These are phyloP conservation scores for Exsudoporus floridanus DNA, from an alignment of 1,284 basidiomycete genomes.

Conservation along the genomic window DNA sequence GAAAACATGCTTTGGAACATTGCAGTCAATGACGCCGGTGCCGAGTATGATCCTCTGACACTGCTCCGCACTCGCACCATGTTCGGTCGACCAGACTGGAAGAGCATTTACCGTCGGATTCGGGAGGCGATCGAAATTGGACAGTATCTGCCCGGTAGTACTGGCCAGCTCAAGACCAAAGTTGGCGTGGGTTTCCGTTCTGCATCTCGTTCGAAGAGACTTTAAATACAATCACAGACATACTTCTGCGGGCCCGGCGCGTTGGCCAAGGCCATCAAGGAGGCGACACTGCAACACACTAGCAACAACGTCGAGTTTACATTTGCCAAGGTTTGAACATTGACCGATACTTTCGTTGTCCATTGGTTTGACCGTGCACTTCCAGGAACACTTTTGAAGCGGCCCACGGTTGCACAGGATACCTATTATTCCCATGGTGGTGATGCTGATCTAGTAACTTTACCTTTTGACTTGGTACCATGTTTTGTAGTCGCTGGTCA, in stretches of 20 bases:
- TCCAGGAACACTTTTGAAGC: conserved; percentile 63
- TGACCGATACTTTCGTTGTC: neutral
- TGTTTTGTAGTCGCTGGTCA: neutral
- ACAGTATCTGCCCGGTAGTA: conserved; percentile 74
- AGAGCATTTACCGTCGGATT: conserved; percentile 71
- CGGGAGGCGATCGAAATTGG: conserved; percentile 74
- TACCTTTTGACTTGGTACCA: neutral
- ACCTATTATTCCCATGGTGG: neutral
- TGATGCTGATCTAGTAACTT: neutral
- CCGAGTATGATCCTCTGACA: conserved; percentile 82
- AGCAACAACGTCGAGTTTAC: conserved; percentile 64
- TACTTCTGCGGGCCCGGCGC: conserved; percentile 82
- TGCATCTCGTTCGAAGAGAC: neutral
- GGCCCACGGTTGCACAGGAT: neutral
- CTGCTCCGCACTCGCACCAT: conserved; percentile 80
- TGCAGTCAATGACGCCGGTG: conserved; percentile 80
- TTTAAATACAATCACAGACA: conserved; percentile 47
- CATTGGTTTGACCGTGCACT: conserved; percentile 7
- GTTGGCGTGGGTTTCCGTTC: conserved; percentile 60
- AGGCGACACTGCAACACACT: conserved; percentile 58
- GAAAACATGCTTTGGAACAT: conserved; percentile 91
- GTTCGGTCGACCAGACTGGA: conserved; percentile 88
- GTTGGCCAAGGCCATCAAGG: conserved; percentile 73
- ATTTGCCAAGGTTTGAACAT: conserved; percentile 67
- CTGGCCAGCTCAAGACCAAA: conserved; percentile 75